Percentiles rank a stretch among this genome's conserved stretches.
These are phyloP conservation scores for Aspergillus hiratsukae DNA, from an alignment of 2,329 filamentous ascomycete genomes.

Conservation along the genomic window DNA sequence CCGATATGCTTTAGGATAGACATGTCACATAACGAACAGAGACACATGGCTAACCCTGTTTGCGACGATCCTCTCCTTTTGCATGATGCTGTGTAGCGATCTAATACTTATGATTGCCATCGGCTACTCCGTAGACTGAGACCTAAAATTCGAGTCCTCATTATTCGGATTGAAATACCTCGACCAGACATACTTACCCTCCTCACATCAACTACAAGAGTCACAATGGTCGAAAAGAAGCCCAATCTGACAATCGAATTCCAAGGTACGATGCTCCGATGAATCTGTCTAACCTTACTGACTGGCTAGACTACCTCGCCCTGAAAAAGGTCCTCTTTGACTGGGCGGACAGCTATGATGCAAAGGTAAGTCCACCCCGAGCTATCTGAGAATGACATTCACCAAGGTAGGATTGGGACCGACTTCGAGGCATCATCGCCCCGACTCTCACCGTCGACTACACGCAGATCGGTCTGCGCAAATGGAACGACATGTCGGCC, in stretches of 20 bases:
- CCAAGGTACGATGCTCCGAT: not conserved
- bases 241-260: not conserved
- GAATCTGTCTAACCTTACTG: not conserved
- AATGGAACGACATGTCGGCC: constrained; percentile 59
- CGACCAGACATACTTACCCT: not conserved
- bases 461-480: constrained; percentile 56
- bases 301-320: constrained; percentile 28
- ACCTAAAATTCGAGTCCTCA: not conserved
- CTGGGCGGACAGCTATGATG: constrained; percentile 44
- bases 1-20: not conserved
- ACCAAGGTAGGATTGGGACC: constrained; percentile 35
- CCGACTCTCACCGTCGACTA: constrained; percentile 58
- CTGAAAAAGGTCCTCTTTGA: constrained; percentile 36
- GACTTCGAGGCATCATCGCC: constrained; percentile 40
- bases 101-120: not conserved
- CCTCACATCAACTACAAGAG: not conserved
- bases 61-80: not conserved
- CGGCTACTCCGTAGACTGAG: too few species aligned
- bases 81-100: not conserved
- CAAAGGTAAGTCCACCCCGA: constrained; percentile 30
- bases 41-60: not conserved
- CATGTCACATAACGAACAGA: not conserved
- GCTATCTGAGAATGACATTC: not conserved
- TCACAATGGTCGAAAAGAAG: not conserved
- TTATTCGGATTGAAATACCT: not conserved